Conservation (phyloP, 2,329 filamentous ascomycete species). For the Tolypocladium tundrense region DNA sequence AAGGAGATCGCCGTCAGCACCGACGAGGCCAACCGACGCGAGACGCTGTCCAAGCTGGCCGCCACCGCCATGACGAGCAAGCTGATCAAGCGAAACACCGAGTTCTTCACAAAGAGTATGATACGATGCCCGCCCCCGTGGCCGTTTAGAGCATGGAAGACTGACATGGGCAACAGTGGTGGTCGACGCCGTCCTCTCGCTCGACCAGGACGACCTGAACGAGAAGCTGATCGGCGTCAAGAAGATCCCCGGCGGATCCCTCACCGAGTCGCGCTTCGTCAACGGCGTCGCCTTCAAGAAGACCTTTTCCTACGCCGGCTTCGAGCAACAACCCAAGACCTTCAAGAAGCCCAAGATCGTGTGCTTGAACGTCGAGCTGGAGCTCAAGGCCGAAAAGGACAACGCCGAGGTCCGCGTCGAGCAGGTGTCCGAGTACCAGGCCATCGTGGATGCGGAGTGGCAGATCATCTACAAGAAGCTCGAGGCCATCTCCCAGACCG, state of each 20-base stretch:
- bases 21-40: constrained; percentile 70
- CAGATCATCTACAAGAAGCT: constrained; percentile 99
- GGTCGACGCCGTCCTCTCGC: constrained; percentile 86
- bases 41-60: constrained; percentile 82
- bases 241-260: constrained; percentile 91
- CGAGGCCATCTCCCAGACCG: constrained; percentile 85
- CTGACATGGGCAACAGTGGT: constrained; percentile 57
- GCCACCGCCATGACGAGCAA: constrained; percentile 99
- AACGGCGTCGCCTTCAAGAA: constrained; percentile 99
- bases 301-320: constrained; percentile 97
- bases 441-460: constrained; percentile 98
- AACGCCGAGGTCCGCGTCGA: constrained; percentile 97
- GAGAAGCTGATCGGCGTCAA: constrained; percentile 97
- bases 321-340: constrained; percentile 96
- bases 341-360: constrained; percentile 95
- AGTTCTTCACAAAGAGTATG: constrained; percentile 95
- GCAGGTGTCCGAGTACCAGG: constrained; percentile 98
- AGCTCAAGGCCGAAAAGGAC: constrained; percentile 98
- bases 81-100: constrained; percentile 92
- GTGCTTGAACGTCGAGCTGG: constrained; percentile 93
- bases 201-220: constrained; percentile 95
- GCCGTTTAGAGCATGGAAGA: neutral
- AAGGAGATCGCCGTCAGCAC: constrained; percentile 93
- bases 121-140: neutral
- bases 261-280: constrained; percentile 93